Evolutionary conservation across 2,329 filamentous ascomycete genomes (phyloP), one percentile per base, ranked within the genome.

Genomic region (Pestalotiopsis sp.): DNA sequence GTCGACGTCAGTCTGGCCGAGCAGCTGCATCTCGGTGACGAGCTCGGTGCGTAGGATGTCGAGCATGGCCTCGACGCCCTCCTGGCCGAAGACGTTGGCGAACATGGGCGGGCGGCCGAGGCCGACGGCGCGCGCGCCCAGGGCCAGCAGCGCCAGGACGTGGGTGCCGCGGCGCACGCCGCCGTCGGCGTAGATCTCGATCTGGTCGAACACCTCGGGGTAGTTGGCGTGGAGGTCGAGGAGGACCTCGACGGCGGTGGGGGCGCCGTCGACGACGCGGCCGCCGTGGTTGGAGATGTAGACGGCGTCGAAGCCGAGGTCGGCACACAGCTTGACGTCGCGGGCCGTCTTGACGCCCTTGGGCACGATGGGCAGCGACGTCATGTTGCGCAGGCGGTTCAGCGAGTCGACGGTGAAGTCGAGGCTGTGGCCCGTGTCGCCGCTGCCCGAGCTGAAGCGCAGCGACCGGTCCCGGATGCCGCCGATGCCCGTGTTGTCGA

Each of bases 51-150:
- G 84, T 66, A 86, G 74, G 4, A 86, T 77, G 23, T 81, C 70
- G 62, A 84, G 80, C 1, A 78, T 79, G 70, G 77, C 78, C 66
- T 74, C 72, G 0, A 87, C 84, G 38, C 85, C 84, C 5, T 79
- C 78, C 40, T 76, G 75, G 5, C 84, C 85, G 70, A 82, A 87
- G n/a, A 82, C 75, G 71, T 85, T 85, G n/a, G 83, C 80, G 72
- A 80, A 86, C 82, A 86, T 84, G 70, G 83, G 78, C 12, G 82
- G 78, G n/a, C 84, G 73, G 11, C 83, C 84, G 3, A 86, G 69
- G 20, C 84, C 74, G 23, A 80, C 78, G 38, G 76, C 77, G 7
- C 71, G 70, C 7, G 78, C 79, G 7, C 79, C 78, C 7, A 80
- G 72, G 0, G 78, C 77, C 6, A 81, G 73, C 23, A 79, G 67